Conservation (phyloP, 768 basidiomycete genomes). For the Mycena pura region DNA sequence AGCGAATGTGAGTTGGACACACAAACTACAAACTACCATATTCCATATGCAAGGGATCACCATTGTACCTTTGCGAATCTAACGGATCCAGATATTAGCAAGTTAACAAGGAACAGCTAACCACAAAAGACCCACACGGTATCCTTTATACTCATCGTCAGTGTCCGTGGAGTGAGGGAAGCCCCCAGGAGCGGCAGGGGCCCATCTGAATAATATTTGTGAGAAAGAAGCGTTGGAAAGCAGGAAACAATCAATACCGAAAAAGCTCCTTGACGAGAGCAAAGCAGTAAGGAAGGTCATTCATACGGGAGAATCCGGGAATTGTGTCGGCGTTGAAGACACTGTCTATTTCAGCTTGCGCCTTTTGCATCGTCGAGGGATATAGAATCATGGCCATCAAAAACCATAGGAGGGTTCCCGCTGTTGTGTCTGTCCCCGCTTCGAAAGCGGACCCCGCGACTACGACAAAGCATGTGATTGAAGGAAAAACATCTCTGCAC, state of each 20-base stretch:
- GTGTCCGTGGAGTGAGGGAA: conserved; percentile 20
- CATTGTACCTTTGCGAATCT: not conserved
- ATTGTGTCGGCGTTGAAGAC: not conserved
- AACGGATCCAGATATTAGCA: not conserved
- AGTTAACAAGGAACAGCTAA: not conserved
- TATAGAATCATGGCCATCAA: conserved; percentile 21
- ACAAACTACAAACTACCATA: not conserved
- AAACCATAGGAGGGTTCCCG: not conserved
- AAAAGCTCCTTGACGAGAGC: not conserved
- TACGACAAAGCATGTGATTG: not conserved
- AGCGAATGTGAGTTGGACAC: not conserved
- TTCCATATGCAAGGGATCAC: not conserved
- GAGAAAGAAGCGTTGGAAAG: not conserved
- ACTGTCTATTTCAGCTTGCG: not conserved
- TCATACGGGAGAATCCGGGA: not conserved
- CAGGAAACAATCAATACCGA: not conserved
- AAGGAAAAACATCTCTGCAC: not conserved
- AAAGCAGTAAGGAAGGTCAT: not conserved
- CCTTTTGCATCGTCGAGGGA: conserved; percentile 16
- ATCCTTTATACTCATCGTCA: conserved; percentile 29
- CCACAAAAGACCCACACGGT: not conserved
- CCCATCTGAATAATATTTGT: conserved; percentile 23
- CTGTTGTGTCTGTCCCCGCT: not conserved
- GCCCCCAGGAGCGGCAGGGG: conserved; percentile 20
- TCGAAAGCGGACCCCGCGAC: not conserved